phyloP scores from a whole-genome alignment of 805 yeast species.

The Torulaspora maleeae region DNA sequence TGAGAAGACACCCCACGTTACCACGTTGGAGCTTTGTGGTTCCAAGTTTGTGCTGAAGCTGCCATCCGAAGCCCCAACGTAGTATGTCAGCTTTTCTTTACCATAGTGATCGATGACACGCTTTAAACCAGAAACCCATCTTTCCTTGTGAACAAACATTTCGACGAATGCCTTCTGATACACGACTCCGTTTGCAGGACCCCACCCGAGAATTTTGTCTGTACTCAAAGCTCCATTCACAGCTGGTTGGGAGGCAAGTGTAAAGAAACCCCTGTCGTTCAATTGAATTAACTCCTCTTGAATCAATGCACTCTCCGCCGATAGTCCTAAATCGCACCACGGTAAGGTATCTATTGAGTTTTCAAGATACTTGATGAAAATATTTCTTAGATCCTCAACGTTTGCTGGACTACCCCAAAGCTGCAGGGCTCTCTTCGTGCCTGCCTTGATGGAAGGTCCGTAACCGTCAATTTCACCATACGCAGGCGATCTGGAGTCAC shows the following conservation, averaged over 20 bases:
- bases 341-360: conserved; percentile 77
- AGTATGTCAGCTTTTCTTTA: conserved; percentile 59
- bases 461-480: conserved; percentile 98
- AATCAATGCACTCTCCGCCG: conserved; percentile 86
- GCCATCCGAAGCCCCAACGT: conserved; percentile 61
- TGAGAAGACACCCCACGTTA: conserved; percentile 98
- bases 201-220: conserved; percentile 97
- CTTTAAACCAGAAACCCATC: conserved; percentile 57
- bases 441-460: conserved; percentile 83
- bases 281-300: conserved; percentile 84
- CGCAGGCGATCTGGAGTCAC: conserved; percentile 93
- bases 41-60: conserved; percentile 57
- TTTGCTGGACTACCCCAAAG: conserved; percentile 78
- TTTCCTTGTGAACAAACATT: conserved; percentile 66
- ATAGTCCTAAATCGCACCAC: conserved; percentile 83
- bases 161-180: conserved; percentile 95
- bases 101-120: conserved; percentile 45
- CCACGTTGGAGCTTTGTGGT: conserved; percentile 61
- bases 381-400: conserved; percentile 52
- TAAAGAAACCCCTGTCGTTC: conserved; percentile 70
- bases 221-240: conserved; percentile 70
- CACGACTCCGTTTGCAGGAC: conserved; percentile 81
- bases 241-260: conserved; percentile 95
- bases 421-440: conserved; percentile 58
- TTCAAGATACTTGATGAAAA: conserved; percentile 69